Evolutionary conservation across 2,329 filamentous ascomycete species (phyloP).

Genomic region (Phaeosphaeria sp.): DNA sequence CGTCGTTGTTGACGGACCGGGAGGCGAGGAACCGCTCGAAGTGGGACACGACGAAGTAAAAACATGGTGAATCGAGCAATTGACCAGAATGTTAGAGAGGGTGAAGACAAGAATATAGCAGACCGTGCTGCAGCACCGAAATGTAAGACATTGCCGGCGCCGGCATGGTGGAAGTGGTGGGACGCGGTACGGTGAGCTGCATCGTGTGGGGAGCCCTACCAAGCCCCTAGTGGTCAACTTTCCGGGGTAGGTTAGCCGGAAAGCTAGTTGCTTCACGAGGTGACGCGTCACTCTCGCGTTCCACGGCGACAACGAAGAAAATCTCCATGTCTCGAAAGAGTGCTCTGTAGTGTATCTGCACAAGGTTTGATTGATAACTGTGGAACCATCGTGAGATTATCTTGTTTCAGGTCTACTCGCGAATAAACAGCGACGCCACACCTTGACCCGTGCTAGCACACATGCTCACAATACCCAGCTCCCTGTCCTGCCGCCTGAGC

Average conservation of each 20-base stretch:
- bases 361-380: background rate
- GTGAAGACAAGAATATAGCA: conserved; percentile 8
- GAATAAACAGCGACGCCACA: conserved; percentile 41
- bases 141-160: conserved; percentile 16
- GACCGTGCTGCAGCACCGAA: conserved; percentile 11
- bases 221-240: background rate
- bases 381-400: background rate
- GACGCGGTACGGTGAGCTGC: conserved; percentile 17
- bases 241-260: conserved; percentile 4
- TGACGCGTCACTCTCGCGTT: conserved; percentile 10
- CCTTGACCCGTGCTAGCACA: conserved; percentile 59
- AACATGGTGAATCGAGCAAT: conserved; percentile 32
- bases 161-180: conserved; percentile 22
- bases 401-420: conserved; percentile 18
- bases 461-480: conserved; percentile 90
- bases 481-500: conserved; percentile 70
- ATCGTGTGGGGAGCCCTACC: conserved; percentile 36
- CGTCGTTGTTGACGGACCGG: conserved; percentile 26
- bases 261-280: background rate
- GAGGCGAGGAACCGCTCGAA: conserved; percentile 26
- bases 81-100: conserved; percentile 8
- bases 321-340: no score
- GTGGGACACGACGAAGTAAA: conserved; percentile 32
- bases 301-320: no score
- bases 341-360: background rate